Base-by-base conservation (phyloP, 164 flowering plant genomes). In the Litsea cubeba region DNA sequence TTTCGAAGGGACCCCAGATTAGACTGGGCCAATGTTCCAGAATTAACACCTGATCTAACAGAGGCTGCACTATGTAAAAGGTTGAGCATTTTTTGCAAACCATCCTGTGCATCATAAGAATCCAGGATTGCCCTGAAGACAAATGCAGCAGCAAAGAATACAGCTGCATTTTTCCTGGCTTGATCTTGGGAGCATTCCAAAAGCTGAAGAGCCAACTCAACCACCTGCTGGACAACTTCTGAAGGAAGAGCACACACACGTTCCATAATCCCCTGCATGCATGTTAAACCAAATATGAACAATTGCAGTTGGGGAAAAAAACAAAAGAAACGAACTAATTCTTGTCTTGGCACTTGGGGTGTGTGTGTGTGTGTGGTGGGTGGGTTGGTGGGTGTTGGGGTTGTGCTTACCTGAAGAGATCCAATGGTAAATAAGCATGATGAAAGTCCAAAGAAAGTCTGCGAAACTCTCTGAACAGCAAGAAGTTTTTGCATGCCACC, bases 221-320 rank as follows among this genome's bases (percentile, higher is more conserved):
- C 92, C 77, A 96, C 82, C 79, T 90, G 90, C 35, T 87, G 81
- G 62, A 91, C 88, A 71, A 90, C 82, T 77, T 89, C 92, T 40
- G 93, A 82, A 73, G 98, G 93, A 76, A 96, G 97, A 62, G 97
- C 91, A 82, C 98, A 96, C 4, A 94, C 97, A 50, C 97, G 97
- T 76, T 96, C 99, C 99, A 96, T 96, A 64, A 94, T 88, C 5
- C 93, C 97, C 99, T 96, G 82, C 71, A 82, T 28, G 35, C n/a
- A 65, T 26, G 68, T 72, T 66, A 15, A 78, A 74, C 14, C 65
- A 30, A 74, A 71, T 28, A 66, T 18, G 18, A 17, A 22, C 58
- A 30, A 15, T 49, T 62, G 32, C 69, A 25, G 25, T 58, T 10
- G 30, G 66, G 14, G 66, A 63, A 24, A 11, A 62, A 64, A 12